Conservation (phyloP, 805 yeast genomes). For the Ogataea methanolica region DNA sequence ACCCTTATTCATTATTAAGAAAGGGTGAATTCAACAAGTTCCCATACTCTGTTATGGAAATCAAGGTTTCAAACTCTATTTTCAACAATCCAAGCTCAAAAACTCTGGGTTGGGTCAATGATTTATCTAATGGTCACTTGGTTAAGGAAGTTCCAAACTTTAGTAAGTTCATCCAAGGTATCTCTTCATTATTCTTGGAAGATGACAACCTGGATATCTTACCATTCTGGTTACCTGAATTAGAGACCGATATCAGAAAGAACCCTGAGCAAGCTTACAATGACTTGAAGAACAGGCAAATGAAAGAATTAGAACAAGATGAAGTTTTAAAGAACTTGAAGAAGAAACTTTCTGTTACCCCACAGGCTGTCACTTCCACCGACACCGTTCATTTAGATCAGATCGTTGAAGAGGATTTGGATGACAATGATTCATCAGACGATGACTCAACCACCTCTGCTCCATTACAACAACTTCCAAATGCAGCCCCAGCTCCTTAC, state of each 20-base stretch:
- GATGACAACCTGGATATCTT: conserved; percentile 85
- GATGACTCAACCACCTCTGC: conserved; percentile 47
- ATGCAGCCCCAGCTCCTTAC: conserved; percentile 4
- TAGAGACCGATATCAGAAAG: conserved; percentile 71
- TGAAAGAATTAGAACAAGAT: conserved; percentile 41
- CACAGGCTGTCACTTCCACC: conserved; percentile 26
- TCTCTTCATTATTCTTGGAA: conserved; percentile 81
- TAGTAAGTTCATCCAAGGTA: conserved; percentile 90
- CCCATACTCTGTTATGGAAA: conserved; percentile 86
- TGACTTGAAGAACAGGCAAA: conserved; percentile 52
- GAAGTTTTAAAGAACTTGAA: conserved; percentile 33
- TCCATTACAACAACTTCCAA: conserved; percentile 5
- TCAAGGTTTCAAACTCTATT: conserved; percentile 47
- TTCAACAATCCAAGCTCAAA: conserved; percentile 46
- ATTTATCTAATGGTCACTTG: conserved; percentile 73
- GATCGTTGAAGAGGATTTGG: conserved; percentile 32
- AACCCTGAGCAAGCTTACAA: conserved; percentile 78
- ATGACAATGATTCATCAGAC: conserved; percentile 48
- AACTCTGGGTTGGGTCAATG: conserved; percentile 72
- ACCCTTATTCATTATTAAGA: conserved; percentile 70
- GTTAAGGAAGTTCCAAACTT: conserved; percentile 94
- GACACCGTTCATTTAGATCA: conserved; percentile 28
- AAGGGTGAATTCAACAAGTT: conserved; percentile 81
- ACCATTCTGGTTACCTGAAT: conserved; percentile 93
- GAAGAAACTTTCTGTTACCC: conserved; percentile 39